These are phyloP conservation scores for Penicillium taxi DNA, from an alignment of 495 filamentous ascomycete genomes.

Conservation along the genomic window DNA sequence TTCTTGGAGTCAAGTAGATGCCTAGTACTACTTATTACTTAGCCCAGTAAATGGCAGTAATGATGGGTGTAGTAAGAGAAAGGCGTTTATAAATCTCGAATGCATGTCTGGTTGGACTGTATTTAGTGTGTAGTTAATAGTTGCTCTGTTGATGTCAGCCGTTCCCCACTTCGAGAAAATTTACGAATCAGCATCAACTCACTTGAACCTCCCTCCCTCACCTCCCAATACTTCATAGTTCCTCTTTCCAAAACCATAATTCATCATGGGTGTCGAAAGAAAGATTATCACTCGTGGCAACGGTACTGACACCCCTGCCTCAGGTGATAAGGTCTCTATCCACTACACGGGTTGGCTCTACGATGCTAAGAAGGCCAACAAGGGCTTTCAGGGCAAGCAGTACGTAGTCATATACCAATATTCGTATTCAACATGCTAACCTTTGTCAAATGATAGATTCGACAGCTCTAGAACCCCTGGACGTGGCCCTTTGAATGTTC, in stretches of 20 bases:
- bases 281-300: slow-evolving; percentile 41
- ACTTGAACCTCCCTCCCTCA: neutral
- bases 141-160: too few species aligned
- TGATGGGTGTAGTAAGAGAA: too few species aligned
- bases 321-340: slow-evolving; percentile 66
- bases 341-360: slow-evolving; percentile 80
- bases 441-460: slow-evolving; percentile 46
- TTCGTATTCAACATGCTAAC: neutral
- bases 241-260: neutral
- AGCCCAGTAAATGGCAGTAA: too few species aligned
- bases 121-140: too few species aligned
- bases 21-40: too few species aligned
- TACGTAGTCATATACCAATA: slow-evolving; percentile 17
- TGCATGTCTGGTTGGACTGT: too few species aligned
- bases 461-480: slow-evolving; percentile 56
- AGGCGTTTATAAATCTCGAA: too few species aligned
- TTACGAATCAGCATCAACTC: slow-evolving; percentile 1
- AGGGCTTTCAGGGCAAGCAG: slow-evolving; percentile 43
- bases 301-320: slow-evolving; percentile 44
- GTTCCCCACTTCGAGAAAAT: neutral
- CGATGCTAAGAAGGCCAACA: slow-evolving; percentile 45
- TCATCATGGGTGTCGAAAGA: slow-evolving; percentile 50
- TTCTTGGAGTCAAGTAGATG: too few species aligned
- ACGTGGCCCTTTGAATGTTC: slow-evolving; percentile 55
- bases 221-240: neutral